Percentiles rank a stretch among this genome's conserved stretches.
These are phyloP conservation scores for Aureobasidium sp. DNA, from an alignment of 2,329 filamentous ascomycete genomes.

Conservation along the genomic window DNA sequence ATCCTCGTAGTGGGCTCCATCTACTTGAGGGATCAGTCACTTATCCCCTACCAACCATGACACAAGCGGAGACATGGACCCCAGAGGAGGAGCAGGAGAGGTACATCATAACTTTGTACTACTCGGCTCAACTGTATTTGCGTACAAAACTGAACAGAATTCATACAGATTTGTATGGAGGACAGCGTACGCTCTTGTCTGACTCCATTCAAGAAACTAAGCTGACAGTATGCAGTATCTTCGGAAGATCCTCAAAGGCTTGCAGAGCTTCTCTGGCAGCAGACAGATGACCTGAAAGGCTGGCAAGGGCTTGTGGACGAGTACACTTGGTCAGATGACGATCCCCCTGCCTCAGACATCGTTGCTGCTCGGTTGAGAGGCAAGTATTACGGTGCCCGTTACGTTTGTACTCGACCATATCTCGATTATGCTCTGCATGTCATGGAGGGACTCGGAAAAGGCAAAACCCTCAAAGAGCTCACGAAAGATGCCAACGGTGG, in stretches of 20 bases:
- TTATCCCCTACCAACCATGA: neutral
- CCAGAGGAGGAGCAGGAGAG: constrained; percentile 11
- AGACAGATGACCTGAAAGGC: constrained; percentile 37
- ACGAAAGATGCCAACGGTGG: constrained; percentile 27
- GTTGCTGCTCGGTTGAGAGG: constrained; percentile 77
- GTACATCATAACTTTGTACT: constrained; percentile 48
- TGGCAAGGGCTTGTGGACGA: constrained; percentile 38
- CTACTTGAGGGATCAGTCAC: constrained; percentile 50
- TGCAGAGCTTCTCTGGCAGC: constrained; percentile 25
- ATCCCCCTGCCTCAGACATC: constrained; percentile 67
- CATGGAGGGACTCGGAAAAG: constrained; percentile 27
- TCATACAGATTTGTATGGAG: constrained; percentile 49
- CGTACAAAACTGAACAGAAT: constrained; percentile 51
- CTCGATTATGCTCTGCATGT: constrained; percentile 54
- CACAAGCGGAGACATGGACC: neutral
- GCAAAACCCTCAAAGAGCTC: constrained; percentile 21
- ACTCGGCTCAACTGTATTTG: constrained; percentile 55
- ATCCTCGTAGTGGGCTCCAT: constrained; percentile 48
- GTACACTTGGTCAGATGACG: constrained; percentile 59
- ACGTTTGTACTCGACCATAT: constrained; percentile 82
- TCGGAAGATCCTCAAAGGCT: neutral
- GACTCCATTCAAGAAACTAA: neutral
- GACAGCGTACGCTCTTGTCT: constrained; percentile 26
- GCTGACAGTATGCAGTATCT: constrained; percentile 1
- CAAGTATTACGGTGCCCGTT: constrained; percentile 89